Evolutionary conservation across 2,329 filamentous ascomycete genomes (phyloP).

Genomic region (Colletotrichum spaethianum): DNA sequence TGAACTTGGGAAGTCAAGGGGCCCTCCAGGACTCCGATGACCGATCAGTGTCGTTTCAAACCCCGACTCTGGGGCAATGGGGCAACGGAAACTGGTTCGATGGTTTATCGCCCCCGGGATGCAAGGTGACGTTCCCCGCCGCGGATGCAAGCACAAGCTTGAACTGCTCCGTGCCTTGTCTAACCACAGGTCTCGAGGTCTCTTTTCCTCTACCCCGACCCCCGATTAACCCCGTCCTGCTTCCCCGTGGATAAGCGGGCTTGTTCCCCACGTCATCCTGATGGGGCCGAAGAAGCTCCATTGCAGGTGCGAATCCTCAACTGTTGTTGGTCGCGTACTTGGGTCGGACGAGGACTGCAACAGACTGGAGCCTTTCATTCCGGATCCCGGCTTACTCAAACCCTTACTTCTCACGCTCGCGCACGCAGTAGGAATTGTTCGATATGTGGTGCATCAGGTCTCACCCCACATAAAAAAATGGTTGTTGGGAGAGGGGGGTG

Average conservation of each 20-base stretch:
- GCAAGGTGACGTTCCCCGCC: conserved; percentile 40
- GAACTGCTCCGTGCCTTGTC: background rate
- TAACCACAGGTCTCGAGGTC: background rate
- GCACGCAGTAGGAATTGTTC: background rate
- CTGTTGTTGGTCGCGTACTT: background rate
- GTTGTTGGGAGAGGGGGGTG: conserved; percentile 27
- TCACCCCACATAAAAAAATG: conserved; percentile 36
- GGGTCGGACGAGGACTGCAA: conserved; percentile 2
- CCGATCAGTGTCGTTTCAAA: background rate
- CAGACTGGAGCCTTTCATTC: background rate
- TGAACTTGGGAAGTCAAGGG: conserved; percentile 3
- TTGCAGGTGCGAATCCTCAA: conserved; percentile 3
- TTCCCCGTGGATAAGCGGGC: conserved; percentile 20
- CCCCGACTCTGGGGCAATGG: conserved; percentile 17
- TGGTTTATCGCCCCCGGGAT: conserved; percentile 7
- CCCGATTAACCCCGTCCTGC: conserved; percentile 13
- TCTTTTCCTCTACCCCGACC: background rate
- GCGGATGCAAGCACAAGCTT: conserved; percentile 17
- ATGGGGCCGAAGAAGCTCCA: conserved; percentile 38
- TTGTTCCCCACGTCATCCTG: conserved; percentile 36
- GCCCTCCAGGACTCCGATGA: conserved; percentile 20
- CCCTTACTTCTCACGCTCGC: conserved; percentile 23
- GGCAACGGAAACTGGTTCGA: conserved; percentile 8
- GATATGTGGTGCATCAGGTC: conserved; percentile 15
- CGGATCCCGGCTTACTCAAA: conserved; percentile 27